Evolutionary conservation across 805 yeast species (phyloP).

Genomic region (Ogataea trehalophila): DNA sequence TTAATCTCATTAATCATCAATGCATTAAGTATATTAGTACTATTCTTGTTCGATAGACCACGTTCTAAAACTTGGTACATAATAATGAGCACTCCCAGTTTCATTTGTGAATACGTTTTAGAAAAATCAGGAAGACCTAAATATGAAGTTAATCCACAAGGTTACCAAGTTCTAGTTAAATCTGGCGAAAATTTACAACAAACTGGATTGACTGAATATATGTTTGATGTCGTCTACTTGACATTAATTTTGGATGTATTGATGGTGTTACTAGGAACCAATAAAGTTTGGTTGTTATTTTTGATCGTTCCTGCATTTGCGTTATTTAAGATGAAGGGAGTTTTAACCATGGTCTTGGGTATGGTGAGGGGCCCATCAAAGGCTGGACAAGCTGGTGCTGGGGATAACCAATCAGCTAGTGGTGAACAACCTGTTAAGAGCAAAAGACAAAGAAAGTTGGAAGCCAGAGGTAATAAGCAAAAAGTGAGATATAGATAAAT

Average conservation of each 20-base stretch:
- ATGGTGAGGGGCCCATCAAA: slow-evolving; percentile 15
- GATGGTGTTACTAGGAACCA: slow-evolving; percentile 49
- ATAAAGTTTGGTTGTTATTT: slow-evolving; percentile 56
- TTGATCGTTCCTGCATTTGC: slow-evolving; percentile 50
- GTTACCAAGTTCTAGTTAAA: slow-evolving; percentile 35
- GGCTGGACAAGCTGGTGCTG: slow-evolving; percentile 2
- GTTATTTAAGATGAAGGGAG: slow-evolving; percentile 39
- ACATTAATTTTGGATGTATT: slow-evolving; percentile 55
- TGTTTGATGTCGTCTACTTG: slow-evolving; percentile 65
- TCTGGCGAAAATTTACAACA: slow-evolving; percentile 62
- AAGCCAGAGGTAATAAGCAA: slow-evolving; percentile 28
- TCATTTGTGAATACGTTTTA: slow-evolving; percentile 43
- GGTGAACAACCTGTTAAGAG: slow-evolving; percentile 21
- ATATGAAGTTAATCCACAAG: slow-evolving; percentile 34
- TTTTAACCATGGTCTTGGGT: slow-evolving; percentile 27
- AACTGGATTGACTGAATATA: slow-evolving; percentile 63
- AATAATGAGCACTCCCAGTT: slow-evolving; percentile 37
- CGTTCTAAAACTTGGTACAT: slow-evolving; percentile 39
- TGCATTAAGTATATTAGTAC: slow-evolving; percentile 32
- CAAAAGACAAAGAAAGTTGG: slow-evolving; percentile 37
- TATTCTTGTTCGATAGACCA: slow-evolving; percentile 42
- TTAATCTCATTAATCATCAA: slow-evolving; percentile 35
- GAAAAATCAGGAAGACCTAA: slow-evolving; percentile 61
- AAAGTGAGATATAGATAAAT: slow-evolving; percentile 12
- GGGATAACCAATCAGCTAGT: slow-evolving; percentile 2